phyloP scores from a whole-genome alignment of 129 eudicot species.

The Flaveria brownii region DNA sequence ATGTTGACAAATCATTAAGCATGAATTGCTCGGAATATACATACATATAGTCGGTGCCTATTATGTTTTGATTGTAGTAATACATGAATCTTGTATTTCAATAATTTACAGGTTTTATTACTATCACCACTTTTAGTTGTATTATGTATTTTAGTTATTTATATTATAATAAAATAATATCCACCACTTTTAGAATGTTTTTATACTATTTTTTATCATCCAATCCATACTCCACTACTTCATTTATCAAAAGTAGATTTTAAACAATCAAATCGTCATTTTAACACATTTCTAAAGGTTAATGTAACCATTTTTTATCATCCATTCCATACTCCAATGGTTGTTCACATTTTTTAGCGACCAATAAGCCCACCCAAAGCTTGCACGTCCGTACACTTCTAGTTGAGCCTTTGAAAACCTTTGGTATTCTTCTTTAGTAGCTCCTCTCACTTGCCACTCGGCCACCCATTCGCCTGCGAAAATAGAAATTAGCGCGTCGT shows the following conservation, averaged over 20 bases:
- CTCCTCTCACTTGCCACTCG: conserved; percentile 47
- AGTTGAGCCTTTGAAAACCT: conserved; percentile 50
- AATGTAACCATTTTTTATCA: conserved; percentile 55
- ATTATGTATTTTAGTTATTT: no score
- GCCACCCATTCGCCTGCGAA: conserved; percentile 75
- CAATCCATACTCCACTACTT: background rate
- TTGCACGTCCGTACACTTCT: conserved; percentile 52
- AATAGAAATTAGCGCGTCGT: background rate
- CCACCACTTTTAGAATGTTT: no score
- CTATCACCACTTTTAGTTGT: no score
- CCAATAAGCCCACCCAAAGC: conserved; percentile 84
- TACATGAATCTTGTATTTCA: no score
- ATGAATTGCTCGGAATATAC: no score
- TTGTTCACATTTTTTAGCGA: conserved; percentile 43
- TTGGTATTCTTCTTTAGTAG: conserved; percentile 42
- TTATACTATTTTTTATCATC: no score
- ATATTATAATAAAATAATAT: no score
- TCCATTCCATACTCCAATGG: conserved; percentile 68
- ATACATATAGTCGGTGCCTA: no score
- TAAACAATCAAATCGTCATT: background rate
- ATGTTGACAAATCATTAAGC: no score
- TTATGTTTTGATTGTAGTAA: no score
- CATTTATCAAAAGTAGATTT: background rate
- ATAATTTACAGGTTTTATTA: no score
- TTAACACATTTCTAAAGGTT: conserved; percentile 25